Conservation (phyloP, 768 basidiomycete genomes). For the Panellus pusillus region DNA sequence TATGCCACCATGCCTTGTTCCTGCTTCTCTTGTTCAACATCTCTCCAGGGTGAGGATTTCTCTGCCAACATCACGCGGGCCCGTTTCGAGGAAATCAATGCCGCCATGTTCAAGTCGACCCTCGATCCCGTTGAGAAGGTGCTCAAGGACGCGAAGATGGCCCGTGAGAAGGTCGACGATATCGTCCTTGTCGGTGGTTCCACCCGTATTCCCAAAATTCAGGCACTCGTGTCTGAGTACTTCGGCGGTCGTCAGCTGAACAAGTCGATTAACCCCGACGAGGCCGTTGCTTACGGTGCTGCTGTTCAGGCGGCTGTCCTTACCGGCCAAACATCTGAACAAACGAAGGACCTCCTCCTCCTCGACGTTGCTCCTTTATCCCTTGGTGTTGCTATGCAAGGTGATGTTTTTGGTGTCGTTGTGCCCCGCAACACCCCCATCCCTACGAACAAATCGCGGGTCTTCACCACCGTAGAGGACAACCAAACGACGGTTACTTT, state of each 20-base stretch:
- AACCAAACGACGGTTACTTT: constrained; percentile 99
- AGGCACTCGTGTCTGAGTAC: constrained; percentile 96
- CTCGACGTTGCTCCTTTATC: constrained; percentile 98
- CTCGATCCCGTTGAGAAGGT: constrained; percentile 99
- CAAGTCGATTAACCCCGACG: constrained; percentile 99
- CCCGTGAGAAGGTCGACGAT: constrained; percentile 96
- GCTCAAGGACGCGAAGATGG: constrained; percentile 97
- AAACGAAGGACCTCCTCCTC: constrained; percentile 96
- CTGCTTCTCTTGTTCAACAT: neutral
- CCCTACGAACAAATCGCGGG: constrained; percentile 98
- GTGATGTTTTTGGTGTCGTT: constrained; percentile 99
- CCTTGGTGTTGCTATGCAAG: constrained; percentile 99
- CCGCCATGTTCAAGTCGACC: constrained; percentile 91
- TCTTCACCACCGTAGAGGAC: constrained; percentile 99
- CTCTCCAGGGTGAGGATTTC: constrained; percentile 87
- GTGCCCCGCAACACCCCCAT: constrained; percentile 99
- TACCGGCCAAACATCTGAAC: constrained; percentile 97
- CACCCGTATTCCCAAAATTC: constrained; percentile 99
- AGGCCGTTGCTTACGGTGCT: constrained; percentile 99
- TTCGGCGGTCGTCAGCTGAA: constrained; percentile 97
- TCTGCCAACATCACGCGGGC: constrained; percentile 98
- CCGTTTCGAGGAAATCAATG: constrained; percentile 99
- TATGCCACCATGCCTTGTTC: constrained; percentile 30
- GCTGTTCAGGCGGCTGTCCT: constrained; percentile 99
- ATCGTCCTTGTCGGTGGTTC: constrained; percentile 99